These are phyloP conservation scores for Ustulina deusta DNA, from an alignment of 2,329 filamentous ascomycete species.

Conservation along the genomic window DNA sequence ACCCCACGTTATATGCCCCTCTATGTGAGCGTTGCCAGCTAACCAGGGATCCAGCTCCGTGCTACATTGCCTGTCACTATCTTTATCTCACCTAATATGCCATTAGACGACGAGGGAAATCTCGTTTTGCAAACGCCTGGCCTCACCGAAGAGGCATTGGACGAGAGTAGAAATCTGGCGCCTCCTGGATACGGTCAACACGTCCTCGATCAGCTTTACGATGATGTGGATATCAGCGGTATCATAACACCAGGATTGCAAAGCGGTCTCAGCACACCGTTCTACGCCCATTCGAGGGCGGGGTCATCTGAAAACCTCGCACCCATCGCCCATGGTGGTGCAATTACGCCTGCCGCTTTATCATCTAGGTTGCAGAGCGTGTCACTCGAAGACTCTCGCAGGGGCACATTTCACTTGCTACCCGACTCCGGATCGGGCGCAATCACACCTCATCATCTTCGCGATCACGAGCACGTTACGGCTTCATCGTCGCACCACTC, in stretches of 20 bases:
- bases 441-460: slow-evolving; percentile 56
- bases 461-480: slow-evolving; percentile 51
- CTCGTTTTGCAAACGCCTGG: slow-evolving; percentile 72
- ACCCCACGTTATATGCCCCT: slow-evolving; percentile 21
- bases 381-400: slow-evolving; percentile 61
- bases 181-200: slow-evolving; percentile 96
- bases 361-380: slow-evolving; percentile 79
- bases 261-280: slow-evolving; percentile 85
- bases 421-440: slow-evolving; percentile 58
- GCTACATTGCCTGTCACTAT: slow-evolving; percentile 91
- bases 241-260: slow-evolving; percentile 74
- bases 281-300: slow-evolving; percentile 76
- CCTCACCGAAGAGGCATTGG: slow-evolving; percentile 59
- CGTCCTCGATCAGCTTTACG: slow-evolving; percentile 89
- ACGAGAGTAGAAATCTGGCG: slow-evolving; percentile 66
- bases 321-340: slow-evolving; percentile 62
- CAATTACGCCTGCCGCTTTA: slow-evolving; percentile 64
- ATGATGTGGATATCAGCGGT: slow-evolving; percentile 83
- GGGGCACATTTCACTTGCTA: slow-evolving; percentile 60
- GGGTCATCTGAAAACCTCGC: slow-evolving; percentile 85
- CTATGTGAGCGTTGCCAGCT: slow-evolving; percentile 28
- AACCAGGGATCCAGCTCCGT: slow-evolving; percentile 69
- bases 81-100: slow-evolving; percentile 94
- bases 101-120: slow-evolving; percentile 87
- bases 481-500: slow-evolving; percentile 59